These are phyloP conservation scores for Debaryomyces subglobosus DNA, from an alignment of 1,139 yeast genomes.

Conservation along the genomic window DNA sequence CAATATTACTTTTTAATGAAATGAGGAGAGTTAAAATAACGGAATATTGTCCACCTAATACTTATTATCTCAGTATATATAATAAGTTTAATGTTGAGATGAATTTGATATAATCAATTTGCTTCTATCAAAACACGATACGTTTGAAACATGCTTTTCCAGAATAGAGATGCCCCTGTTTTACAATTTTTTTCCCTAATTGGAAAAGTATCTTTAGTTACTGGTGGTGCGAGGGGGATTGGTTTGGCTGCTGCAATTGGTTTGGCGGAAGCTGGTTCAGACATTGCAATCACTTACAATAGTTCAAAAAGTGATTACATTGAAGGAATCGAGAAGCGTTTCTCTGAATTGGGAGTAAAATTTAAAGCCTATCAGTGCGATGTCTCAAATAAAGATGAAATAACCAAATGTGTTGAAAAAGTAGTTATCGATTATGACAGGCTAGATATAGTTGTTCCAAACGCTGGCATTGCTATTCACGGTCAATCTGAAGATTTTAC, in stretches of 20 bases:
- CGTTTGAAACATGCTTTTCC: slow-evolving; percentile 13
- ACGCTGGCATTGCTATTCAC: slow-evolving; percentile 30
- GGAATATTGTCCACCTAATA: too few species aligned
- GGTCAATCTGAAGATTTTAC: slow-evolving; percentile 22
- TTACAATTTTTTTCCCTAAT: slow-evolving; percentile 39
- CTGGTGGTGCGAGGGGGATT: slow-evolving; percentile 77
- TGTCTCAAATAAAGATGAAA: slow-evolving; percentile 21
- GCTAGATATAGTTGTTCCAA: slow-evolving; percentile 31
- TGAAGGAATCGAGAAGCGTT: slow-evolving; percentile 2
- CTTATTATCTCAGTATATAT: too few species aligned
- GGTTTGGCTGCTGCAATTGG: slow-evolving; percentile 75
- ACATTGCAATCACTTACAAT: slow-evolving; percentile 63
- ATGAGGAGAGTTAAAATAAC: too few species aligned
- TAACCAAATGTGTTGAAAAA: slow-evolving; percentile 24
- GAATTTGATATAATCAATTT: too few species aligned
- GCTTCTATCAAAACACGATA: too few species aligned
- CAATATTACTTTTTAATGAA: too few species aligned
- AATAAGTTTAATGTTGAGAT: too few species aligned
- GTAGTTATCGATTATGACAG: slow-evolving; percentile 24
- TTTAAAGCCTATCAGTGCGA: slow-evolving; percentile 67
- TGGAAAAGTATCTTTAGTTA: slow-evolving; percentile 72
- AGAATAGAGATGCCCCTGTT: slow-evolving; percentile 10
- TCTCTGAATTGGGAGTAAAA: slow-evolving; percentile 42
- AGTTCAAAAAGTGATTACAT: slow-evolving; percentile 5
- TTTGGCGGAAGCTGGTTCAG: slow-evolving; percentile 78